Evolutionary conservation across 106 monocot genomes (phyloP).

Genomic region (Agapanthus africanus): DNA sequence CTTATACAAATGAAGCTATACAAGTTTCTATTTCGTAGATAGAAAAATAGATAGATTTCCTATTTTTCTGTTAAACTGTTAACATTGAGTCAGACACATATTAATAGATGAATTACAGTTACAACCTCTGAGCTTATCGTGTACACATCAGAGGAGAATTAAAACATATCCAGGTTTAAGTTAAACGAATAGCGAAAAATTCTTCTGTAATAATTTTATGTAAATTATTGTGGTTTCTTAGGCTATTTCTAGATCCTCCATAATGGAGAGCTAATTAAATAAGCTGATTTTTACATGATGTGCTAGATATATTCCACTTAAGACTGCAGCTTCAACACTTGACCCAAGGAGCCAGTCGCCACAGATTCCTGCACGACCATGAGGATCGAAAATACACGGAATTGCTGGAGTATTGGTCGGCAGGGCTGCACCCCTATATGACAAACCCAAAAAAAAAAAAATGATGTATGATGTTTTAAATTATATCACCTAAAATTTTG

Average conservation of each 20-base stretch:
- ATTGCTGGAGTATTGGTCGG: slow-evolving; percentile 68
- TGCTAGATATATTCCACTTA: slow-evolving; percentile 80
- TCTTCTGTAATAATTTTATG: neutral
- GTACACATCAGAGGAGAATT: neutral
- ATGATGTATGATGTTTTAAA: neutral
- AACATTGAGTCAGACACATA: too few relatives aligned
- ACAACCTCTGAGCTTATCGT: neutral
- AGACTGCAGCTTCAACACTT: slow-evolving; percentile 76
- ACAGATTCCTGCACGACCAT: slow-evolving; percentile 92
- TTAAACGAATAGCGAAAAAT: neutral
- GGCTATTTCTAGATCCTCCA: neutral
- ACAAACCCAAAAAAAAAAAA: slow-evolving; percentile 14
- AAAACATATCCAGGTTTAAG: neutral
- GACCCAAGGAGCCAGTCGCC: slow-evolving; percentile 98
- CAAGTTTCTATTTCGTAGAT: neutral
- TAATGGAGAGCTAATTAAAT: neutral
- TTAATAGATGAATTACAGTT: too few relatives aligned
- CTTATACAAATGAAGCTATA: neutral
- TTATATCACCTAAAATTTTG: neutral
- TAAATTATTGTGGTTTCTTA: neutral
- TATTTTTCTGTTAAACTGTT: too few relatives aligned
- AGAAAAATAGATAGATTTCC: neutral
- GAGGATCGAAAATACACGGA: slow-evolving; percentile 84
- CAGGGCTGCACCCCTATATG: slow-evolving; percentile 76
- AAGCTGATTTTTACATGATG: slow-evolving; percentile 58